Percentiles rank a stretch among this genome's conserved stretches.
These are phyloP conservation scores for Emergomyces pasteurianus DNA, from an alignment of 2,329 filamentous ascomycete genomes.

Conservation along the genomic window DNA sequence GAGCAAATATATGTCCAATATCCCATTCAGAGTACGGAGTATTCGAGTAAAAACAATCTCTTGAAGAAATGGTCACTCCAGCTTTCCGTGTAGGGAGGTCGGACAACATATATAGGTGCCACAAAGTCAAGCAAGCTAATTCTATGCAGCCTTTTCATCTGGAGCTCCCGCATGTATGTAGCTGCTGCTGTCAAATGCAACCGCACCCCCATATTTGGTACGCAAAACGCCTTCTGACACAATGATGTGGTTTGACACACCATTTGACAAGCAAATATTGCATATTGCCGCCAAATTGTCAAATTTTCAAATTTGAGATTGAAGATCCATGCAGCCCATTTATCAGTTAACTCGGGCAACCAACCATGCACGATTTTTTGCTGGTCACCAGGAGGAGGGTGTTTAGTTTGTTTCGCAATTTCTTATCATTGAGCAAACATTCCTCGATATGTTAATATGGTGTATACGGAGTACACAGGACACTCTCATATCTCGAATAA, in stretches of 20 bases:
- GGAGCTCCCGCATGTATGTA: not conserved
- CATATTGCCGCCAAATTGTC: not conserved
- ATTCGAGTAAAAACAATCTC: not conserved
- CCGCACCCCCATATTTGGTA: not conserved
- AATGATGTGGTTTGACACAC: too few relatives aligned
- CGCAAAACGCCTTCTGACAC: not conserved
- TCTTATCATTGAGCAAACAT: not conserved
- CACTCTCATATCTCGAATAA: not conserved
- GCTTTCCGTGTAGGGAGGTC: not conserved
- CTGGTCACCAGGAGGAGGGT: not conserved
- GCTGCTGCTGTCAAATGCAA: not conserved
- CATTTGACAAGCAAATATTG: not conserved
- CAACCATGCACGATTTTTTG: not conserved
- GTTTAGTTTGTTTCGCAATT: not conserved
- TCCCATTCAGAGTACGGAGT: not conserved
- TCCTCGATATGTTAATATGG: not conserved
- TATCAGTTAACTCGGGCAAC: not conserved
- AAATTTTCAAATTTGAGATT: not conserved
- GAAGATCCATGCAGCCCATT: not conserved
- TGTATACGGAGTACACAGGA: not conserved
- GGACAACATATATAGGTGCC: not conserved
- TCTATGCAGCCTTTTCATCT: not conserved
- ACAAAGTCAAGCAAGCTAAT: not conserved
- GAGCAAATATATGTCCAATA: not conserved
- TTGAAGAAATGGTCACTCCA: not conserved